phyloP scores from a whole-genome alignment of 768 basidiomycete species.

The Sistotremastrum suecicum region DNA sequence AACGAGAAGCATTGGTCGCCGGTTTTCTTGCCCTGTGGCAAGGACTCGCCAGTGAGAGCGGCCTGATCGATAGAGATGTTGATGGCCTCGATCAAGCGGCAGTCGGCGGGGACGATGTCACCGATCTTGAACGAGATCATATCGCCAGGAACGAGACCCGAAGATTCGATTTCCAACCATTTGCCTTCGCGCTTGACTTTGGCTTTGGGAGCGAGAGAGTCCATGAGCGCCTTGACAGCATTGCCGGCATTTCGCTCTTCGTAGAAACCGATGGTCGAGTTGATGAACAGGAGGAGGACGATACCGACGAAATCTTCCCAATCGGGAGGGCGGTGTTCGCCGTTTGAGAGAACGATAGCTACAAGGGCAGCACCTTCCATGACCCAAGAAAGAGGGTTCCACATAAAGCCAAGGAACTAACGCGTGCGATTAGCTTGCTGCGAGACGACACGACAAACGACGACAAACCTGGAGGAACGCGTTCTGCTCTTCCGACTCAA shows the following conservation, averaged over 20 bases:
- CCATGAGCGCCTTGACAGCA: constrained; percentile 99
- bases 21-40: constrained; percentile 82
- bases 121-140: constrained; percentile 98
- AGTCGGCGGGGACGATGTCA: constrained; percentile 96
- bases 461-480: constrained; percentile 65
- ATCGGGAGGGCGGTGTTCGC: constrained; percentile 72
- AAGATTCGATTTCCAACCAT: constrained; percentile 86
- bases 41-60: constrained; percentile 93
- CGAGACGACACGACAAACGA: background rate
- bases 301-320: constrained; percentile 99
- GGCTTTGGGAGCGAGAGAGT: constrained; percentile 96
- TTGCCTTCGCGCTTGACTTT: constrained; percentile 75
- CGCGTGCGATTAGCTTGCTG: constrained; percentile 1
- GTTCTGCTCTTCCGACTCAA: constrained; percentile 83
- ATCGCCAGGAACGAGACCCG: constrained; percentile 87
- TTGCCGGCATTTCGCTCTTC: constrained; percentile 96
- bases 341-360: constrained; percentile 93
- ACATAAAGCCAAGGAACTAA: constrained; percentile 94
- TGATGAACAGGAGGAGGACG: constrained; percentile 78
- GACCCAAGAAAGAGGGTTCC: constrained; percentile 99
- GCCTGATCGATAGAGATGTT: constrained; percentile 99
- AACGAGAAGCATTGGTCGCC: constrained; percentile 98
- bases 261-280: constrained; percentile 96
- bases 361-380: constrained; percentile 96
- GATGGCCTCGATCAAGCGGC: constrained; percentile 91